Conservation (phyloP, 805 yeast species). For the Saccharomycopsis sp. region DNA sequence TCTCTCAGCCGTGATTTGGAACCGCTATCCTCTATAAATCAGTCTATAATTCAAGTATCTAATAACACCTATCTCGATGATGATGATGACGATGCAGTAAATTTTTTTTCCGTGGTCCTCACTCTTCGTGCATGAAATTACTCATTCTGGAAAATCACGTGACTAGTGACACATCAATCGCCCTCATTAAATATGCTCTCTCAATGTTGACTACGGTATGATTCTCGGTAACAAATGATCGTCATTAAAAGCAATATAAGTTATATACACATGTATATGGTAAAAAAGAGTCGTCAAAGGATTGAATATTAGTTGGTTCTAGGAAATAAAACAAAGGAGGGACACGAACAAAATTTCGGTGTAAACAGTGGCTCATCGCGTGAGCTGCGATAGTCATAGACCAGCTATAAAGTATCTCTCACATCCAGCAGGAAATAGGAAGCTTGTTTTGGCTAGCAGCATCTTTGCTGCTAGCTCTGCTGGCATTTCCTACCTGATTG, state of each 20-base stretch:
- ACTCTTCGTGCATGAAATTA: not conserved
- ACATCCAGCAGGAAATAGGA: not conserved
- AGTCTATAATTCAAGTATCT: too few species aligned
- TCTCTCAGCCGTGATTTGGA: not conserved
- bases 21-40: not conserved
- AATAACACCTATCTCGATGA: too few species aligned
- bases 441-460: not conserved
- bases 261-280: not conserved
- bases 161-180: too few species aligned
- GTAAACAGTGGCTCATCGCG: too few species aligned
- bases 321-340: not conserved
- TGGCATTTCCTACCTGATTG: not conserved
- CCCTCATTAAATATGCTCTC: too few species aligned
- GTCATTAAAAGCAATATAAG: not conserved
- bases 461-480: not conserved
- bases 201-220: too few species aligned
- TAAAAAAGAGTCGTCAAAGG: not conserved
- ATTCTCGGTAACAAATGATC: too few species aligned
- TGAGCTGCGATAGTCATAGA: not conserved
- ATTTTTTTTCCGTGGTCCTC: not conserved
- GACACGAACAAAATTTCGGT: not conserved
- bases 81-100: not conserved
- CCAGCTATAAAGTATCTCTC: not conserved
- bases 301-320: not conserved
- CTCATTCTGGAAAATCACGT: too few species aligned